A percentile compares a stretch with the other conserved stretches of the same genome.
phyloP scores from a whole-genome alignment of 2,329 filamentous ascomycete species.

The Colletotrichum zoysiae region DNA sequence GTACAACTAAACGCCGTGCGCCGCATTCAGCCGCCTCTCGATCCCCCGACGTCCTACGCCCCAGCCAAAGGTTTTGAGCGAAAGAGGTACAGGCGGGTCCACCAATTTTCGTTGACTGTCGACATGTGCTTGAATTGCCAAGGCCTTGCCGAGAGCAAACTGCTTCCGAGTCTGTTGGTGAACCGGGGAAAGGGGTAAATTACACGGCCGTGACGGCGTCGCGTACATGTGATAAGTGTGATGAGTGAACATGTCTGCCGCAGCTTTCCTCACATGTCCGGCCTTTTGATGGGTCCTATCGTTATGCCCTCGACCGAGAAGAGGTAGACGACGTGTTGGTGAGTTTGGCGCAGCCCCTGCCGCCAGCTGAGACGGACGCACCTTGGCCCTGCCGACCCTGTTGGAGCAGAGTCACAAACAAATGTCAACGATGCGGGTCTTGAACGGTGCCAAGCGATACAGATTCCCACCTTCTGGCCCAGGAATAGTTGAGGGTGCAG shows the following conservation, averaged over 20 bases:
- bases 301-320: neutral
- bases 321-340: neutral
- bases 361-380: neutral
- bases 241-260: constrained; percentile 1
- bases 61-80: neutral
- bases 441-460: neutral
- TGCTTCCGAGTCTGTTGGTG: constrained; percentile 2
- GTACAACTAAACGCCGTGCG: neutral
- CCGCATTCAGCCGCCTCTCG: neutral
- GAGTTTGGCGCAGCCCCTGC: neutral
- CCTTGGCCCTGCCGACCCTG: neutral
- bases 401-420: constrained; percentile 16
- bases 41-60: neutral
- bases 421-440: constrained; percentile 6
- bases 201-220: constrained; percentile 3
- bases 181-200: constrained; percentile 19
- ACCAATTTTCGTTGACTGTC: neutral
- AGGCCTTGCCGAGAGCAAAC: constrained; percentile 18
- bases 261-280: neutral
- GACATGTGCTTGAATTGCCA: neutral
- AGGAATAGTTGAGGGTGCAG: neutral
- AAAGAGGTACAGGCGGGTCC: neutral
- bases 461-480: neutral
- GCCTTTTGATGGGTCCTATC: neutral
- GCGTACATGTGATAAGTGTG: constrained; percentile 27